A percentile compares a stretch with the other conserved stretches of the same genome.
Conservation (phyloP, 352 stramenopile genomes). For the Phytopythium delawarense region DNA sequence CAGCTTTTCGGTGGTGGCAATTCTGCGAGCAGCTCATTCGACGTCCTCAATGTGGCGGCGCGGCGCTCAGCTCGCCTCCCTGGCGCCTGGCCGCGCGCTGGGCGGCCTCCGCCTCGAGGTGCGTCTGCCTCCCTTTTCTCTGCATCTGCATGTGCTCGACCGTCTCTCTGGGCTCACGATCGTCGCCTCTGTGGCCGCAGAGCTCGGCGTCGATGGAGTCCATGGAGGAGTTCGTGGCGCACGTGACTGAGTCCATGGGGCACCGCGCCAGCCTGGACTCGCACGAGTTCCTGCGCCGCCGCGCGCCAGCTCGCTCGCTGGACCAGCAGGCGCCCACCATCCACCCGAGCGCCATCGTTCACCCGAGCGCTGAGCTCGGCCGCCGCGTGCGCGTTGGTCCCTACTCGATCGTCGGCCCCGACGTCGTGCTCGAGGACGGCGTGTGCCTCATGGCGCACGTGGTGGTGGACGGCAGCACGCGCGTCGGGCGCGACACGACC, state of each 20-base stretch:
- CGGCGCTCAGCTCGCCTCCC: not conserved
- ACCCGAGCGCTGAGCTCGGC: conserved; percentile 52
- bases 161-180: too few species aligned
- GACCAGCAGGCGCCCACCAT: conserved; percentile 19
- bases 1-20: not conserved
- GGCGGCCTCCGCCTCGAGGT: not conserved
- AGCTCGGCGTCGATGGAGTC: conserved; percentile 28
- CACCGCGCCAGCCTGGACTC: not conserved
- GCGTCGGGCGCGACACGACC: conserved; percentile 44
- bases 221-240: conserved; percentile 49
- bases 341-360: conserved; percentile 68
- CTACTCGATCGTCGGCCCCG: conserved; percentile 71
- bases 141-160: not conserved
- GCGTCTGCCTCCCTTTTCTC: not conserved
- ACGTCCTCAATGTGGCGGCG: not conserved
- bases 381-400: conserved; percentile 61
- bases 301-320: too few species aligned
- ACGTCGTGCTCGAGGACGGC: conserved; percentile 61
- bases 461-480: conserved; percentile 65
- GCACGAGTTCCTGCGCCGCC: conserved; percentile 6
- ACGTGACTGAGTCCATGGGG: conserved; percentile 12
- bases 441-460: conserved; percentile 72
- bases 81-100: not conserved
- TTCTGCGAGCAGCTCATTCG: not conserved
- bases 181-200: not conserved